Evolutionary conservation across 2,329 filamentous ascomycete genomes (phyloP), one percentile per base, ranked within the genome.

Genomic region (Ascocoryne sarcoides): DNA sequence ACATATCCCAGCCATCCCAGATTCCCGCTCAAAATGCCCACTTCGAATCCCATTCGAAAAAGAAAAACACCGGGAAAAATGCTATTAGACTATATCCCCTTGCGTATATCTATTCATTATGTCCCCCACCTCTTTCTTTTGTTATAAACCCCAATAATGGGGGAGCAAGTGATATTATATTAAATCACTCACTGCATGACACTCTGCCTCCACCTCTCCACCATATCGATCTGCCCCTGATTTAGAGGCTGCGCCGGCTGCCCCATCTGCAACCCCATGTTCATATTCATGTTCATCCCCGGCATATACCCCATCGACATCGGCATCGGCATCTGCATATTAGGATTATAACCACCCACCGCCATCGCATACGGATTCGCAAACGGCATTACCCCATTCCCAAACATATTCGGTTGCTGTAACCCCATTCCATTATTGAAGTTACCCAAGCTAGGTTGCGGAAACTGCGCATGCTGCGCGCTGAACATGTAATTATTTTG

Each of bases 141-240:
- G n/a, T n/a, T n/a, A n/a, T n/a, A n/a, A n/a, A n/a, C n/a, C n/a
- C n/a, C n/a, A n/a, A n/a, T n/a, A n/a, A n/a, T n/a, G n/a, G n/a
- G n/a, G n/a, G n/a, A n/a, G n/a, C n/a, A n/a, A n/a, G n/a, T n/a
- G 12, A 12, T 26, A 26, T 26, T 26, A 7, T 26, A 26, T 7
- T 7, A 7, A 26, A 35, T 4, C 18, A 4, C 17, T 44, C 36
- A 59, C 32, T 58, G 56, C 54, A 58, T 58, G 5, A 61, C 54
- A 32, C 57, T 59, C 44, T 60, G 58, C 32, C 59, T 54, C 59
- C 59, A 61, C 29, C 52, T 44, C 48, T 61, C 59, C 17, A 61
- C 58, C 58, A 58, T 60, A 47, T 60, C 59, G 38, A 52, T 49
- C 43, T 60, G 57, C 2, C 56, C 56, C 39, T 60, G 52, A 35